Percentiles rank a stretch among this genome's conserved stretches.
phyloP scores from a whole-genome alignment of 805 yeast species.

The Cyberlindnera veronae region DNA sequence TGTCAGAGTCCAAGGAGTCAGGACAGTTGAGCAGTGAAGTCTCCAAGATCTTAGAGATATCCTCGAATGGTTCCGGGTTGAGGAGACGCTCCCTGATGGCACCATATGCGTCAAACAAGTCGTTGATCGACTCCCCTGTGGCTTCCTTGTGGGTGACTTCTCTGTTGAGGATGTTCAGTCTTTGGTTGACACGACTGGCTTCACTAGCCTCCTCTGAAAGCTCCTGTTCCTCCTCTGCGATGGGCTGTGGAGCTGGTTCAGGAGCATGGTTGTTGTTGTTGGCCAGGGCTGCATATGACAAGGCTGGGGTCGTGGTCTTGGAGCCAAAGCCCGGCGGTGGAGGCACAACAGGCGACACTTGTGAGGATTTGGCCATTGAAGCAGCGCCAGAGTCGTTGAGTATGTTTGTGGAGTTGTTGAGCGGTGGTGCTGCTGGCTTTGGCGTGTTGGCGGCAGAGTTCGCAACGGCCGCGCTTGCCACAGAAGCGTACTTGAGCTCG shows the following conservation, averaged over 20 bases:
- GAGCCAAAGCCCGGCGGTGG: background rate
- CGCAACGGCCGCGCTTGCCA: conserved; percentile 27
- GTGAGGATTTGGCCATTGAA: background rate
- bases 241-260: background rate
- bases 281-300: background rate
- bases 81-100: conserved; percentile 38
- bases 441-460: conserved; percentile 20
- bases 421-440: conserved; percentile 11
- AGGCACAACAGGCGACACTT: background rate
- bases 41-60: conserved; percentile 60
- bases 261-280: background rate
- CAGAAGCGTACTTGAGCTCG: conserved; percentile 54
- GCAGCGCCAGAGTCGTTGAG: background rate
- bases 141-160: background rate
- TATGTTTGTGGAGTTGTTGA: background rate
- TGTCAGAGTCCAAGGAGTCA: conserved; percentile 87
- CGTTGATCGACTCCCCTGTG: conserved; percentile 4
- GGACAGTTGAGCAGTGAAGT: conserved; percentile 86
- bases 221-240: too few relatives aligned
- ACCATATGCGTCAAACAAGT: conserved; percentile 28
- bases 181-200: background rate
- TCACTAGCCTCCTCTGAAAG: background rate
- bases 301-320: background rate
- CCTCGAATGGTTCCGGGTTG: conserved; percentile 50
- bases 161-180: too few relatives aligned